These are phyloP conservation scores for Westerdykella aurantiaca DNA, from an alignment of 2,329 filamentous ascomycete genomes.

Conservation along the genomic window DNA sequence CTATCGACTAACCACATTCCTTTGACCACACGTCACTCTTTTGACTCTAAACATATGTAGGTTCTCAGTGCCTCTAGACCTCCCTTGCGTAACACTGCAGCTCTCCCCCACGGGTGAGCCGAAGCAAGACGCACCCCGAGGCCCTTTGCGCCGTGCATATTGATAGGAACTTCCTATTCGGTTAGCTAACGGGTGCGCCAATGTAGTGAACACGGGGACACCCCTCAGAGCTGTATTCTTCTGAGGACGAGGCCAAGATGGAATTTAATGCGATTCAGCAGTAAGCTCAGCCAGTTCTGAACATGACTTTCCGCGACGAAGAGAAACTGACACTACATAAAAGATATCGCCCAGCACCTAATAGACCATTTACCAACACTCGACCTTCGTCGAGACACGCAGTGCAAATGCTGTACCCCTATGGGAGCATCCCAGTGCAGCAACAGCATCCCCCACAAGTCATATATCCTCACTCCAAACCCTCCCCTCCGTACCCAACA, in stretches of 20 bases:
- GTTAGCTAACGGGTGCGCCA: constrained; percentile 21
- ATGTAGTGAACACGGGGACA: constrained; percentile 17
- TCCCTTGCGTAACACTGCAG: constrained; percentile 24
- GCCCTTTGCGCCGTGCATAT: constrained; percentile 11
- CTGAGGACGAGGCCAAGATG: constrained; percentile 31
- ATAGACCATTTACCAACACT: constrained; percentile 29
- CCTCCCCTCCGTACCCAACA: constrained; percentile 30
- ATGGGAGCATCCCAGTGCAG: constrained; percentile 23
- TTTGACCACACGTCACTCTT: constrained; percentile 23
- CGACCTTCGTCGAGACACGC: constrained; percentile 26
- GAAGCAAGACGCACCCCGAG: constrained; percentile 17
- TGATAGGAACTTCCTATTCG: constrained; percentile 15
- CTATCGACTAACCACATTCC: constrained; percentile 34
- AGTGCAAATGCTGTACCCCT: constrained; percentile 35
- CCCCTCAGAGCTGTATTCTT: constrained; percentile 18
- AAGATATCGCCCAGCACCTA: constrained; percentile 35
- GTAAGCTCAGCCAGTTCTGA: constrained; percentile 21
- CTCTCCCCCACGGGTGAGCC: constrained; percentile 13
- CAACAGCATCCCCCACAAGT: constrained; percentile 12
- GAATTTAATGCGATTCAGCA: constrained; percentile 40
- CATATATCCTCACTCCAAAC: constrained; percentile 24
- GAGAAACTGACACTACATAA: constrained; percentile 21
- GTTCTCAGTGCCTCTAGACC: constrained; percentile 16
- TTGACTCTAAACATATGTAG: constrained; percentile 22
- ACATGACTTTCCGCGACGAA: background rate